Evolutionary conservation across 2,329 filamentous ascomycete genomes (phyloP).

Genomic region (Colletotrichum nymphaeae): DNA sequence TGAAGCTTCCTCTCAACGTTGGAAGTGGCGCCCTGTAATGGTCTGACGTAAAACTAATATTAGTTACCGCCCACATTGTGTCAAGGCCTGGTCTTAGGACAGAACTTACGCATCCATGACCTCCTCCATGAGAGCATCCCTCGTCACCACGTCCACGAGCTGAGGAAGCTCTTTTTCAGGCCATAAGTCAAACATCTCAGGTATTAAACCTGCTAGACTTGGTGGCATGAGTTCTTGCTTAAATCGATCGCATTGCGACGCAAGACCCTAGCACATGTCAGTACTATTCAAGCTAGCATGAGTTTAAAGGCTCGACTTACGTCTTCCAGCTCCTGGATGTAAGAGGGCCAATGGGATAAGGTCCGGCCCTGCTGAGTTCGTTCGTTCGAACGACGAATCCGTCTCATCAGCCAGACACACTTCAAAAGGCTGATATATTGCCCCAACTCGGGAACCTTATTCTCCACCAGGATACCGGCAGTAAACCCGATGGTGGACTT

Average conservation of each 20-base stretch:
- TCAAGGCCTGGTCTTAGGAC: too few relatives aligned
- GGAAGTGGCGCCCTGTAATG: conserved; percentile 16
- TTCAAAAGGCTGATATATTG: conserved; percentile 48
- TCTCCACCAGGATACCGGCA: conserved; percentile 41
- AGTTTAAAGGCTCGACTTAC: conserved; percentile 36
- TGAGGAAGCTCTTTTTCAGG: conserved; percentile 41
- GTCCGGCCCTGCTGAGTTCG: conserved; percentile 25
- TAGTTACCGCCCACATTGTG: not conserved
- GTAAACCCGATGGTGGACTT: conserved; percentile 40
- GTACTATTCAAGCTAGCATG: not conserved
- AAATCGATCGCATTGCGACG: conserved; percentile 41
- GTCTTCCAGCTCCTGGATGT: conserved; percentile 45
- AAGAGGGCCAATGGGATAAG: conserved; percentile 50
- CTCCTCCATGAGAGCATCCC: conserved; percentile 48
- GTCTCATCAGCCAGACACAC: conserved; percentile 45
- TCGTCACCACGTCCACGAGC: conserved; percentile 45
- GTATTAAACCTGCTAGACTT: conserved; percentile 27
- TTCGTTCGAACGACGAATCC: conserved; percentile 28
- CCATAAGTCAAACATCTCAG: conserved; percentile 45
- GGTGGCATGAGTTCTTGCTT: conserved; percentile 42
- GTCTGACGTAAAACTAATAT: conserved; percentile 2
- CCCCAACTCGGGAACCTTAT: conserved; percentile 37
- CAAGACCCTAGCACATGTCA: conserved; percentile 40
- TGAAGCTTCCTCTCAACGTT: conserved; percentile 34
- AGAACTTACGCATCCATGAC: conserved; percentile 38